phyloP scores from a whole-genome alignment of 441 rosid species.

The Erodium moschatum region DNA sequence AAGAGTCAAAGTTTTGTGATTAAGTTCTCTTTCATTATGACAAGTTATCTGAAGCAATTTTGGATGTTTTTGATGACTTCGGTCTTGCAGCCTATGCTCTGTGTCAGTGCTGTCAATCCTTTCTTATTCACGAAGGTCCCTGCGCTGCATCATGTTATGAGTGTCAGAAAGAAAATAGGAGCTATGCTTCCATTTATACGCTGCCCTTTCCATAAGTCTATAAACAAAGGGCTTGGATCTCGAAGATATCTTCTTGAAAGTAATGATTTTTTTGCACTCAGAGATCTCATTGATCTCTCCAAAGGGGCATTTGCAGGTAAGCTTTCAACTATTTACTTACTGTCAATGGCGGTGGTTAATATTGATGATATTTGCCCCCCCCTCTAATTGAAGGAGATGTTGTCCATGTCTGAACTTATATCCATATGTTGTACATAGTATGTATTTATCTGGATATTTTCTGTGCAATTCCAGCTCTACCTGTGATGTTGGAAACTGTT shows the following conservation, averaged over 20 bases:
- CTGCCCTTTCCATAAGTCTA: conserved; percentile 77
- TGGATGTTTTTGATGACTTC: conserved; percentile 20
- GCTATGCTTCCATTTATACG: conserved; percentile 70
- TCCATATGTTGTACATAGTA: neutral
- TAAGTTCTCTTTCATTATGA: conserved; percentile 6
- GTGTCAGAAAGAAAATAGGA: conserved; percentile 61
- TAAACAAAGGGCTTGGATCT: conserved; percentile 72
- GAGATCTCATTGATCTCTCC: conserved; percentile 91
- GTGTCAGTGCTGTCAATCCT: conserved; percentile 95
- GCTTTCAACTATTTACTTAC: neutral
- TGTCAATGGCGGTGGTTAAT: neutral
- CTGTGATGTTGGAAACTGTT: conserved; percentile 71
- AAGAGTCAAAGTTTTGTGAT: conserved; percentile 3
- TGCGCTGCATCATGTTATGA: conserved; percentile 66
- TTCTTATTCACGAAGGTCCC: conserved; percentile 79
- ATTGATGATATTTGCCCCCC: neutral
- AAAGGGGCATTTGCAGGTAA: conserved; percentile 96
- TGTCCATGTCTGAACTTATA: neutral
- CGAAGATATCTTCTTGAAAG: conserved; percentile 92
- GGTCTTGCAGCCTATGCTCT: conserved; percentile 87
- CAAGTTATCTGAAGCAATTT: conserved; percentile 14
- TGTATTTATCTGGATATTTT: neutral
- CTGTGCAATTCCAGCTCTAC: conserved; percentile 46
- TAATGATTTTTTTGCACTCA: conserved; percentile 83
- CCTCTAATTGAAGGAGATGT: neutral